Conservation (phyloP, 148 eudicot species). For the Nepenthes gracilis region DNA sequence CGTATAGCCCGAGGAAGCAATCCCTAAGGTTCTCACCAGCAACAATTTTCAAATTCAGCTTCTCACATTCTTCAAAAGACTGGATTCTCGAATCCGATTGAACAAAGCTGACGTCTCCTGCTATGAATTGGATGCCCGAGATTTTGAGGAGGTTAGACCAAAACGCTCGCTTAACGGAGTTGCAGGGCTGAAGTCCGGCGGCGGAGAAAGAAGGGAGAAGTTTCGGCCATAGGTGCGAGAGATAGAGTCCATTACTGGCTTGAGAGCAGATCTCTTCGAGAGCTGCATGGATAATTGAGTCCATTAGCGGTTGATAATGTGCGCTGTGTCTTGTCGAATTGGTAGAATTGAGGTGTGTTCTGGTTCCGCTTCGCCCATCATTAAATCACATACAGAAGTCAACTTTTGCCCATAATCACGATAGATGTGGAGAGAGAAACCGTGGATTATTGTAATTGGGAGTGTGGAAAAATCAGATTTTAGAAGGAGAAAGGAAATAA, state of each 20-base stretch:
- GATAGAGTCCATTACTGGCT: slow-evolving; percentile 41
- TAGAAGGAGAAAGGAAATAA: too few species aligned
- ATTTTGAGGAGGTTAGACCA: slow-evolving; percentile 45
- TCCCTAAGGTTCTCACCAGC: slow-evolving; percentile 48
- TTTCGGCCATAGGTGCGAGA: slow-evolving; percentile 44
- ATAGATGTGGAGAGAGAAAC: too few species aligned
- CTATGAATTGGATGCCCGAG: slow-evolving; percentile 44
- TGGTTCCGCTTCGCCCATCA: too few species aligned
- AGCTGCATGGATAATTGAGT: slow-evolving; percentile 47
- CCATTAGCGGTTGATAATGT: slow-evolving; percentile 28
- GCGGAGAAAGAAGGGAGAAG: slow-evolving; percentile 36
- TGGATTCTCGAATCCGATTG: slow-evolving; percentile 11
- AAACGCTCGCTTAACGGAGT: slow-evolving; percentile 41
- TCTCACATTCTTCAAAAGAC: slow-evolving; percentile 47
- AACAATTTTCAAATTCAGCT: slow-evolving; percentile 38
- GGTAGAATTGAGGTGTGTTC: too few species aligned
- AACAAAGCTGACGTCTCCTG: slow-evolving; percentile 10
- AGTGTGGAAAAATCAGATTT: too few species aligned
- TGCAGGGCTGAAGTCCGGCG: slow-evolving; percentile 37
- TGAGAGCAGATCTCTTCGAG: slow-evolving; percentile 58
- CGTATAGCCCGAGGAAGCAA: slow-evolving; percentile 63
- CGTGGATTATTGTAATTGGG: too few species aligned
- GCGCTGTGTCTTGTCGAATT: too few species aligned
- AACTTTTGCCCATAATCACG: too few species aligned
- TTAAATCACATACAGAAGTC: too few species aligned